Conservation (phyloP, 2,329 filamentous ascomycete genomes). For the Diaporthe citriasiana region DNA sequence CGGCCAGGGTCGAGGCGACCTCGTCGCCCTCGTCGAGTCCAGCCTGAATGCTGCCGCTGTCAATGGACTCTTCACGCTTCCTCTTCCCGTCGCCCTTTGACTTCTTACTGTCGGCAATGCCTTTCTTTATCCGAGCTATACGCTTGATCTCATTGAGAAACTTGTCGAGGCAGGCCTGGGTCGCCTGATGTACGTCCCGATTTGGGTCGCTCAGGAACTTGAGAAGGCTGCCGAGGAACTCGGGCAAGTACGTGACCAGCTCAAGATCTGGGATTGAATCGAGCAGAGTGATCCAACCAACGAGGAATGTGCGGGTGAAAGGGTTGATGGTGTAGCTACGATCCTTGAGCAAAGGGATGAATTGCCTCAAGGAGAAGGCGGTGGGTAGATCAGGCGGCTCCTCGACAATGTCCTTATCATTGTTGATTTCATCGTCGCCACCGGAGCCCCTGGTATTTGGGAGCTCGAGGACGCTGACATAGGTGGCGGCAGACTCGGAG, state of each 20-base stretch:
- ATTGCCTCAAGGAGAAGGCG: conserved; percentile 90
- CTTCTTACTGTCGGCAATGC: conserved; percentile 87
- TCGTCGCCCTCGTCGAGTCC: conserved; percentile 73
- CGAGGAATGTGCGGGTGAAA: conserved; percentile 93
- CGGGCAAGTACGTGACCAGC: conserved; percentile 90
- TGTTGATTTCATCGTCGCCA: conserved; percentile 62
- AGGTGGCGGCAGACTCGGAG: conserved; percentile 93
- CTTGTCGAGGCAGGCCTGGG: conserved; percentile 88
- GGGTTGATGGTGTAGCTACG: conserved; percentile 95
- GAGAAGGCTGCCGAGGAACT: conserved; percentile 90
- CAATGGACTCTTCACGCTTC: conserved; percentile 78
- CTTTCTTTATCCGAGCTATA: conserved; percentile 92
- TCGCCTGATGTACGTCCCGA: conserved; percentile 93
- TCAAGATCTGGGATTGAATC: conserved; percentile 98
- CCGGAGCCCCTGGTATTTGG: conserved; percentile 56
- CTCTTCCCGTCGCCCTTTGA: conserved; percentile 76
- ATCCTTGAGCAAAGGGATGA: conserved; percentile 94
- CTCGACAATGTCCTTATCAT: conserved; percentile 61
- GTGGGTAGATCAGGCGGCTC: conserved; percentile 73
- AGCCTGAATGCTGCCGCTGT: conserved; percentile 72
- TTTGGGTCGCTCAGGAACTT: conserved; percentile 94
- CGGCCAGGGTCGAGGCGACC: conserved; percentile 69
- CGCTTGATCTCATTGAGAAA: conserved; percentile 95
- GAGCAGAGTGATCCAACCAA: conserved; percentile 94
- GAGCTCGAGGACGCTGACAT: conserved; percentile 87